These are phyloP conservation scores for Waitea zeae DNA, from an alignment of 1,284 basidiomycete genomes.

Conservation along the genomic window DNA sequence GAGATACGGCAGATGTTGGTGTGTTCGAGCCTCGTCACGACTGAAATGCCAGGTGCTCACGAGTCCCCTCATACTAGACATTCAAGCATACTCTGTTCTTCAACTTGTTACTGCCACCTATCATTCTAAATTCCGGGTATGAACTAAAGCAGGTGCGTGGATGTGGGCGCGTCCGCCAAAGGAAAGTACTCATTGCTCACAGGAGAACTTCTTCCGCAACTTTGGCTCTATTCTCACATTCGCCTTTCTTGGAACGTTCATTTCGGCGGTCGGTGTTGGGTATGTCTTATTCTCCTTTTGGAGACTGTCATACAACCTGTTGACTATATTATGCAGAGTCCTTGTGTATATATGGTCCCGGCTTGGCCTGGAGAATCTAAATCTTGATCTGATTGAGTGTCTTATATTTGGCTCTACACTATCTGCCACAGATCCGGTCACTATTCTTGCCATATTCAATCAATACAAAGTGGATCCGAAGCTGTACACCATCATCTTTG, in stretches of 20 bases:
- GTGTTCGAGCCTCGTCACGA: slow-evolving; percentile 23
- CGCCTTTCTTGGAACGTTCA: slow-evolving; percentile 93
- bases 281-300: slow-evolving; percentile 21
- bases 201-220: slow-evolving; percentile 97
- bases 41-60: background rate
- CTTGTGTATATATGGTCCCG: slow-evolving; percentile 92
- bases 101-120: slow-evolving; percentile 92
- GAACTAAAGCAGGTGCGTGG: slow-evolving; percentile 77
- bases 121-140: slow-evolving; percentile 96
- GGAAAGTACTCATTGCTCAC: slow-evolving; percentile 5
- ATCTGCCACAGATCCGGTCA: slow-evolving; percentile 96
- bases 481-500: slow-evolving; percentile 95
- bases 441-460: slow-evolving; percentile 97
- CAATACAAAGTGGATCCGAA: slow-evolving; percentile 98
- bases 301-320: background rate
- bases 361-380: slow-evolving; percentile 75
- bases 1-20: slow-evolving; percentile 97
- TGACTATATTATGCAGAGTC: slow-evolving; percentile 39
- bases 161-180: background rate
- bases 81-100: slow-evolving; percentile 98
- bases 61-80: slow-evolving; percentile 39
- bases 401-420: slow-evolving; percentile 93
- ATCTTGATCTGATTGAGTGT: slow-evolving; percentile 77
- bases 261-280: slow-evolving; percentile 94
- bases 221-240: slow-evolving; percentile 96